Percentiles rank a stretch among this genome's conserved stretches.
phyloP scores from a whole-genome alignment of 108 stramenopile genomes.

The Nitzschia sp. region DNA sequence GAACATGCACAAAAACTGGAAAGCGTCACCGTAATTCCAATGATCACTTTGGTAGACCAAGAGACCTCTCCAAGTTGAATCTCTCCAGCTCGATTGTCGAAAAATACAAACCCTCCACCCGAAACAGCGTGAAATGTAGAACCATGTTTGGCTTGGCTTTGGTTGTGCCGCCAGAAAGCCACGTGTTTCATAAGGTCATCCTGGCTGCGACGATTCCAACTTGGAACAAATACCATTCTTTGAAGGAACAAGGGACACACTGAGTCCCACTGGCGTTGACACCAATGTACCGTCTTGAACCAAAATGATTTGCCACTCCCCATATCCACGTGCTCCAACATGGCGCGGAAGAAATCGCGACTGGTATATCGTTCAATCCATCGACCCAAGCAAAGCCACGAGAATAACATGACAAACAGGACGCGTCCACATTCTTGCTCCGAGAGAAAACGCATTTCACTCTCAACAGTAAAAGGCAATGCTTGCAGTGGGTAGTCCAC shows the following conservation, averaged over 20 bases:
- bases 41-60: slow-evolving; percentile 33
- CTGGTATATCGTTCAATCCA: slow-evolving; percentile 58
- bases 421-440: slow-evolving; percentile 34
- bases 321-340: slow-evolving; percentile 27
- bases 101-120: slow-evolving; percentile 36
- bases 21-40: slow-evolving; percentile 42
- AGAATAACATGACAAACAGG: slow-evolving; percentile 25
- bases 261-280: slow-evolving; percentile 44
- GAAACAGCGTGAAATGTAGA: slow-evolving; percentile 35
- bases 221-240: slow-evolving; percentile 37
- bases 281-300: slow-evolving; percentile 3
- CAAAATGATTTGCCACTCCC: slow-evolving; percentile 2
- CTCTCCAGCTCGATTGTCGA: slow-evolving; percentile 19
- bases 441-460: slow-evolving; percentile 40
- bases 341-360: slow-evolving; percentile 51
- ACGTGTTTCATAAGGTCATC: slow-evolving; percentile 44
- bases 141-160: slow-evolving; percentile 17
- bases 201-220: slow-evolving; percentile 52
- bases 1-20: slow-evolving; percentile 51
- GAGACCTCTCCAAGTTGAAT: slow-evolving; percentile 24
- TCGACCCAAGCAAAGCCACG: slow-evolving; percentile 51
- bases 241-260: slow-evolving; percentile 60
- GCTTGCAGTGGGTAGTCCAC: slow-evolving; percentile 44
- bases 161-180: slow-evolving; percentile 41
- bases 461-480: slow-evolving; percentile 38